Evolutionary conservation across 2,329 filamentous ascomycete genomes (phyloP), one percentile per base, ranked within the genome.

Genomic region (Massarina eburnea): DNA sequence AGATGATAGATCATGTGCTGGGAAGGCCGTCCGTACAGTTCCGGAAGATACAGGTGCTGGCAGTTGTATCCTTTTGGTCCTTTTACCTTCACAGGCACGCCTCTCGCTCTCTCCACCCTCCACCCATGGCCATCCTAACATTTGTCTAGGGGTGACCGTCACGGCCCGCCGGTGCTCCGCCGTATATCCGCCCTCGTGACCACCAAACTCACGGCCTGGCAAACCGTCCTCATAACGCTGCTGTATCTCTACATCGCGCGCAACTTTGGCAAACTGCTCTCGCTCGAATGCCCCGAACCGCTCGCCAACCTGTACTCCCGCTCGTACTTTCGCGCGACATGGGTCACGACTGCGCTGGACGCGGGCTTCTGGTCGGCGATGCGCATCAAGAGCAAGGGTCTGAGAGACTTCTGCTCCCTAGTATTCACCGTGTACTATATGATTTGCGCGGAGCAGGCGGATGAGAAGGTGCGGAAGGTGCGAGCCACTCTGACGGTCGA

Each of bases 331-430:
- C 86, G 94, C 39, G 94, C 94, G 44, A 99, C 94, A 66, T 99
- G 94, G 94, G 83, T 97, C 14, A 85, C 94, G 42, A 99, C 94
- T 0, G 94, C 91, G 0, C 74, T 99, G 49, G 94, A 99, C 61
- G 94, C 94, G 5, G 94, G 94, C 1, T 99, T 96, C 71, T 99
- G 94, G 94, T 96, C 91, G 0, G 94, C 94, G 26, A 99, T 99
- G 94, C 86, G 84, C 61, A 91, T 99, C 53, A 82, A 82, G 45
- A 78, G 78, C 38, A 91, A 88, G 60, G 91, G 88, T 83, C 58
- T 96, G 33, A 80, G 91, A 30, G 91, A 97, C 66, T 66, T 96
- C 12, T 82, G 88, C 8, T 91, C 89, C 64, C 78, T 97, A 17
- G 76, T 89, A 37, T 97, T 96, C 70, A 89, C 89, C 0, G 66